A percentile compares a stretch with the other conserved stretches of the same genome.
Evolutionary conservation across 345 rosid species (phyloP).

Genomic region (Eutrema japonicum): DNA sequence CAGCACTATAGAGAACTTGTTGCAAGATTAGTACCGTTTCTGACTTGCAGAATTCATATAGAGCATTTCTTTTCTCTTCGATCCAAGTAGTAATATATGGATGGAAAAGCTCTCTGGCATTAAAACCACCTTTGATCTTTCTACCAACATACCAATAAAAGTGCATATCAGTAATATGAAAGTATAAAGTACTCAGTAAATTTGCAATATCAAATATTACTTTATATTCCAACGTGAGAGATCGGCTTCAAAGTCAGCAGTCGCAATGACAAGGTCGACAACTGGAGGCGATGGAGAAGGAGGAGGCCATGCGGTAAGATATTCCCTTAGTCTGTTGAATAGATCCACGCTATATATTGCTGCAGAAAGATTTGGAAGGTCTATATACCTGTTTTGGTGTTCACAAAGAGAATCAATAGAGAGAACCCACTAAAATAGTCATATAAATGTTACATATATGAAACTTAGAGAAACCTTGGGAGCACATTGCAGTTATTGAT

Average conservation of each 20-base stretch:
- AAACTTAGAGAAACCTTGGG: conserved; percentile 59
- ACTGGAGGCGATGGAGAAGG: conserved; percentile 75
- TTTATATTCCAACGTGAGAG: conserved; percentile 67
- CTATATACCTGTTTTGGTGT: conserved; percentile 68
- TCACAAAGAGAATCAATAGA: conserved; percentile 32
- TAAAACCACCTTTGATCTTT: conserved; percentile 73
- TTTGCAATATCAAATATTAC: conserved; percentile 44
- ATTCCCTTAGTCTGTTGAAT: conserved; percentile 63
- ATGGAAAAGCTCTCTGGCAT: conserved; percentile 78
- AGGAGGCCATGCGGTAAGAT: conserved; percentile 75
- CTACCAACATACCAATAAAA: conserved; percentile 49
- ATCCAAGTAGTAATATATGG: conserved; percentile 77
- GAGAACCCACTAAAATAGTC: conserved; percentile 1
- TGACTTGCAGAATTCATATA: conserved; percentile 72
- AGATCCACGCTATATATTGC: conserved; percentile 81
- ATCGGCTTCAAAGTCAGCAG: conserved; percentile 86
- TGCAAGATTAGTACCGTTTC: conserved; percentile 63
- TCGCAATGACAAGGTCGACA: conserved; percentile 74
- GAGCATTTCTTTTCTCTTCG: conserved; percentile 61
- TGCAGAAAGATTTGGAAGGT: conserved; percentile 78
- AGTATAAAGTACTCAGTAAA: neutral
- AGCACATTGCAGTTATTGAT: conserved; percentile 69
- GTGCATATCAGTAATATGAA: conserved; percentile 7
- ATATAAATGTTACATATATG: neutral
- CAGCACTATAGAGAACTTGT: conserved; percentile 19